Conservation (phyloP, 164 flowering plant species). For the Sextonia rubra region DNA sequence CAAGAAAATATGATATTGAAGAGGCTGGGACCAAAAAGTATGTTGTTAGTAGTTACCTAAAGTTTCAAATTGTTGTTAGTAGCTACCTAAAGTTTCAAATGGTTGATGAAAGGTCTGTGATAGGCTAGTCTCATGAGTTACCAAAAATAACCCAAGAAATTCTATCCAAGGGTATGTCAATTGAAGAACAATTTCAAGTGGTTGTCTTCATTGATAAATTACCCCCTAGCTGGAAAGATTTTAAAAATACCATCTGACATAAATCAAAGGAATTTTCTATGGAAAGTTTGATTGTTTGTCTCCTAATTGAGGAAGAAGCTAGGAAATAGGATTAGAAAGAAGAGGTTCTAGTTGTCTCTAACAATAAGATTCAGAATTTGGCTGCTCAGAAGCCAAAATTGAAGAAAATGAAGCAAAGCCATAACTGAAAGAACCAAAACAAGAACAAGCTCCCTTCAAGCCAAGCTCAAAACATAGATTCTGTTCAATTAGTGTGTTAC, state of each 20-base stretch:
- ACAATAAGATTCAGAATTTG: neutral
- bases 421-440: neutral
- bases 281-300: constrained; percentile 1
- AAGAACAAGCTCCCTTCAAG: too few relatives aligned
- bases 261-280: constrained; percentile 10
- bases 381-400: neutral
- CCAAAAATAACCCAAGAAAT: neutral
- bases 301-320: constrained; percentile 11
- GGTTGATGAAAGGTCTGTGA: constrained; percentile 8
- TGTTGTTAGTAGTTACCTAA: constrained; percentile 9
- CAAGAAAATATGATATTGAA: constrained; percentile 14
- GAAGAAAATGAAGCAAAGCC: neutral
- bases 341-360: neutral
- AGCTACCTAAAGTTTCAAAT: constrained; percentile 8
- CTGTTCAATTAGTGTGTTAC: neutral
- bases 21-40: constrained; percentile 16
- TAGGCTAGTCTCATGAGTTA: constrained; percentile 6
- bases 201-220: constrained; percentile 14
- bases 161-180: neutral
- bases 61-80: too few relatives aligned
- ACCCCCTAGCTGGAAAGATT: constrained; percentile 10
- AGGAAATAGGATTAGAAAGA: constrained; percentile 5
- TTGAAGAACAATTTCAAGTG: neutral
- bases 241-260: constrained; percentile 5
- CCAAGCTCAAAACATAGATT: neutral